Evolutionary conservation across 768 basidiomycete species (phyloP).

Genomic region (Phlebiopsis flavidoalba): DNA sequence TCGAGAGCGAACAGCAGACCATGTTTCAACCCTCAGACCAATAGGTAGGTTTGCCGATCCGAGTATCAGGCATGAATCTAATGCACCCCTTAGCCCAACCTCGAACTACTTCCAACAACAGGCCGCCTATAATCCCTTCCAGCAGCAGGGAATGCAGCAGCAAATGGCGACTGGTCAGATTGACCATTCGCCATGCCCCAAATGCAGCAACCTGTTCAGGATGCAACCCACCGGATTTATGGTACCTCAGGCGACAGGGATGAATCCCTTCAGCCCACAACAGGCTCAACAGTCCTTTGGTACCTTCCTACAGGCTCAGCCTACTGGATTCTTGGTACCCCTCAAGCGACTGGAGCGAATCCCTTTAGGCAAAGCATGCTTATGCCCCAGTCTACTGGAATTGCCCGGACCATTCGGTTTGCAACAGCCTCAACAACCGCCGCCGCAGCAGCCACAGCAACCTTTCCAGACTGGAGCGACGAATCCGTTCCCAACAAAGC

Average conservation of each 20-base stretch:
- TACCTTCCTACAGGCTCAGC: slow-evolving; percentile 50
- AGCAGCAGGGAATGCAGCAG: slow-evolving; percentile 30
- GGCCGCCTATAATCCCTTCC: slow-evolving; percentile 72
- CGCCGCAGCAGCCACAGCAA: neutral
- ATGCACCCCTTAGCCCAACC: slow-evolving; percentile 35
- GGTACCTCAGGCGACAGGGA: slow-evolving; percentile 43
- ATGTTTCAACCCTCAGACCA: slow-evolving; percentile 60
- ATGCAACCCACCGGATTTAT: slow-evolving; percentile 35
- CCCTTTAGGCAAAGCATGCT: slow-evolving; percentile 51
- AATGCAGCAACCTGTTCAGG: neutral
- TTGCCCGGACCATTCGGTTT: slow-evolving; percentile 14
- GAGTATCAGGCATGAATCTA: neutral
- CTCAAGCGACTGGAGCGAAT: slow-evolving; percentile 22
- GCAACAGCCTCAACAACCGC: slow-evolving; percentile 5
- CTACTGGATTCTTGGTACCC: slow-evolving; percentile 17
- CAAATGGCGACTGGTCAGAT: slow-evolving; percentile 33
- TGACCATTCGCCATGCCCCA: slow-evolving; percentile 29
- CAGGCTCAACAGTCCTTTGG: slow-evolving; percentile 15
- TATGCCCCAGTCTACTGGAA: slow-evolving; percentile 31
- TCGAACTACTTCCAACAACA: slow-evolving; percentile 52
- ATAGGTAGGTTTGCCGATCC: slow-evolving; percentile 37
- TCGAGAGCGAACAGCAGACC: slow-evolving; percentile 76
- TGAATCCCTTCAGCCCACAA: slow-evolving; percentile 45
- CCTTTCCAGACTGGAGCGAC: slow-evolving; percentile 3
- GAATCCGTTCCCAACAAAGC: slow-evolving; percentile 15